These are phyloP conservation scores for Hypoxylon rickii DNA, from an alignment of 495 filamentous ascomycete genomes.

Conservation along the genomic window DNA sequence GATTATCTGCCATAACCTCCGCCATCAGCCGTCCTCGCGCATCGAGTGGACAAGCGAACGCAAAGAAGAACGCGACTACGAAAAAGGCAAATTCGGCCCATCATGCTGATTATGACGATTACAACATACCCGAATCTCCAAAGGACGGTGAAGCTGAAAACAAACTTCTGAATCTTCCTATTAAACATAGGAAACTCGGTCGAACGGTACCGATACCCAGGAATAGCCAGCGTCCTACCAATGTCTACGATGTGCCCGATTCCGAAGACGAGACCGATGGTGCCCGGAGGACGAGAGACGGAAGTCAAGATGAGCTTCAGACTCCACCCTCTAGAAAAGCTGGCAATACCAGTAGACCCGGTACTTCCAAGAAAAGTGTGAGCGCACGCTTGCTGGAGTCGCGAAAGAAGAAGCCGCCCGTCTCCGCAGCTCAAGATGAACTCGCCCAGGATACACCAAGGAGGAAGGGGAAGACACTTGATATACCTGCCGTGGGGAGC, in stretches of 20 bases:
- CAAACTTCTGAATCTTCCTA: slow-evolving; percentile 14
- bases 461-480: slow-evolving; percentile 29
- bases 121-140: slow-evolving; percentile 38
- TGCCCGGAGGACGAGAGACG: not conserved
- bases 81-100: slow-evolving; percentile 10
- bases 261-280: slow-evolving; percentile 40
- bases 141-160: slow-evolving; percentile 20
- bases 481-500: slow-evolving; percentile 1
- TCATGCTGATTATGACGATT: slow-evolving; percentile 6
- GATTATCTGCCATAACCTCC: slow-evolving; percentile 31
- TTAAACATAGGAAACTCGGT: slow-evolving; percentile 31
- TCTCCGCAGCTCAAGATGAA: slow-evolving; percentile 5
- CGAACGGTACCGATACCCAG: not conserved
- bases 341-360: slow-evolving; percentile 3
- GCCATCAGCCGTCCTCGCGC: slow-evolving; percentile 29
- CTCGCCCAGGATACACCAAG: slow-evolving; percentile 23
- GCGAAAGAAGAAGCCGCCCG: slow-evolving; percentile 12
- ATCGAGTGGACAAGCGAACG: slow-evolving; percentile 4
- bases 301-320: slow-evolving; percentile 10
- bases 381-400: slow-evolving; percentile 12
- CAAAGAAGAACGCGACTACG: not conserved
- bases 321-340: slow-evolving; percentile 16
- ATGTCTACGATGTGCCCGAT: slow-evolving; percentile 49
- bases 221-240: slow-evolving; percentile 21
- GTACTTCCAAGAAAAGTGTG: slow-evolving; percentile 25